Evolutionary conservation across 75 land plant species (phyloP).

Genomic region (Sequoiadendron giganteum): DNA sequence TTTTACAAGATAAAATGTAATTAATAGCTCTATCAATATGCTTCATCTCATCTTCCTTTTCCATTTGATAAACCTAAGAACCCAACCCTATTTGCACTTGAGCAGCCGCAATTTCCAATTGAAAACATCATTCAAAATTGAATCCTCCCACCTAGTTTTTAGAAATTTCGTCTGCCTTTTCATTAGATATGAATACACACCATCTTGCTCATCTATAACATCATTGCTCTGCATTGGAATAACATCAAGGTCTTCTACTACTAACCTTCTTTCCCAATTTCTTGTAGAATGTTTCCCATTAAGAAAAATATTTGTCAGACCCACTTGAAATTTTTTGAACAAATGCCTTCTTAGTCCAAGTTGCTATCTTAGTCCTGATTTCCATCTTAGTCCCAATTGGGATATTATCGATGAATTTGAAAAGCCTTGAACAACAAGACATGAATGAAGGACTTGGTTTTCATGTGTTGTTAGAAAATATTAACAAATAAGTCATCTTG

Average conservation of each 20-base stretch:
- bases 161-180: no score
- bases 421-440: background rate
- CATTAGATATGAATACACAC: no score
- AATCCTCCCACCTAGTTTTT: no score
- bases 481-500: no score
- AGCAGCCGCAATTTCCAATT: no score
- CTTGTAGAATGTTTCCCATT: background rate
- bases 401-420: slow-evolving; percentile 1
- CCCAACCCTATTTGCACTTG: no score
- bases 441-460: background rate
- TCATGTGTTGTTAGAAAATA: background rate
- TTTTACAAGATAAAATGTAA: no score
- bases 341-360: background rate
- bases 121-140: no score
- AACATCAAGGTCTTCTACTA: slow-evolving; percentile 41
- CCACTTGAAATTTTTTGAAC: background rate
- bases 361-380: background rate
- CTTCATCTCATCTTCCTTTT: no score
- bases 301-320: background rate
- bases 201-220: slow-evolving; percentile 35
- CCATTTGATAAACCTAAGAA: no score
- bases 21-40: no score
- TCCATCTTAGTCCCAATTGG: no score
- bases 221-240: slow-evolving; percentile 44
- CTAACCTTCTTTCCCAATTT: slow-evolving; percentile 11